A percentile compares a stretch with the other conserved stretches of the same genome.
Evolutionary conservation across 2,329 filamentous ascomycete species (phyloP).

Genomic region (Catunica adiposa): DNA sequence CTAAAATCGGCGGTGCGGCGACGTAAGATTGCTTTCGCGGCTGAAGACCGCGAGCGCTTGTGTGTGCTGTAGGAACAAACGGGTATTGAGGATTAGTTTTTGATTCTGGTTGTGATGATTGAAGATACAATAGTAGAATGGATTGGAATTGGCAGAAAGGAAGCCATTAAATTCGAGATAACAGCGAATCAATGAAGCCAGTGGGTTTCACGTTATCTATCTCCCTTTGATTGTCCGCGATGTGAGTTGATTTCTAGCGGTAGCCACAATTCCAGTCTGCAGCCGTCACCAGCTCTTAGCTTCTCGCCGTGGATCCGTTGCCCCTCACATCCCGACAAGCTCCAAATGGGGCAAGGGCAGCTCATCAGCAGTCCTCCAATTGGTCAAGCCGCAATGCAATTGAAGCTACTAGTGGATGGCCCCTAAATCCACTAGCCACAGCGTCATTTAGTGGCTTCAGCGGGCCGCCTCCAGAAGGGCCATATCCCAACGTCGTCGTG

Average conservation of each 20-base stretch:
- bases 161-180: neutral
- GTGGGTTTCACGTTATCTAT: no score
- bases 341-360: neutral
- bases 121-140: neutral
- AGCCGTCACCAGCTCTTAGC: no score
- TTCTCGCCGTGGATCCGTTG: no score
- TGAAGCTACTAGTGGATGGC: no score
- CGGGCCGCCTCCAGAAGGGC: no score
- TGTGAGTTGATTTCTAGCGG: no score
- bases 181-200: neutral
- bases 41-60: constrained; percentile 13
- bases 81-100: neutral
- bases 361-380: neutral
- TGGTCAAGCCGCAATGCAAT: neutral
- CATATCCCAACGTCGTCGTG: no score
- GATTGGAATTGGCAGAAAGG: neutral
- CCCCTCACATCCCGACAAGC: no score
- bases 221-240: no score
- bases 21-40: constrained; percentile 11
- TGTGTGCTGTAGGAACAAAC: neutral
- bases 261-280: no score
- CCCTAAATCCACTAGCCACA: no score
- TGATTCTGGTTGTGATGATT: neutral
- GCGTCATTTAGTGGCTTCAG: no score
- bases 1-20: constrained; percentile 7